phyloP scores from a whole-genome alignment of 2,329 filamentous ascomycete genomes.

The Fusarium sp. region DNA sequence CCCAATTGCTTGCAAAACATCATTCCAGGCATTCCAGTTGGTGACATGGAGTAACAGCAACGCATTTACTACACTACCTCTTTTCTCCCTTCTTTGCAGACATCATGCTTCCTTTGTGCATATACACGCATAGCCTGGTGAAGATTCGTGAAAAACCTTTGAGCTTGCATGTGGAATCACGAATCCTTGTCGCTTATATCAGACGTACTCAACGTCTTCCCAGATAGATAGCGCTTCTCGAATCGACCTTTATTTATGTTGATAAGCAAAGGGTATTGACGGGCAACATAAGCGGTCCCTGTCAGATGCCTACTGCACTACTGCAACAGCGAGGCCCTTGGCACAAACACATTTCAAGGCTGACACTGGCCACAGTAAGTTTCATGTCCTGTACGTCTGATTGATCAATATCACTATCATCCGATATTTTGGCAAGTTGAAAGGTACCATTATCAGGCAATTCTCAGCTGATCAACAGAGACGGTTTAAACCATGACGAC shows the following conservation, averaged over 20 bases:
- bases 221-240: slow-evolving; percentile 65
- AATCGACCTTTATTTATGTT: slow-evolving; percentile 53
- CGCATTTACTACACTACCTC: not conserved
- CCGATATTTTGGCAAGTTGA: no score
- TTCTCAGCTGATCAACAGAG: not conserved
- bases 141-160: slow-evolving; percentile 59
- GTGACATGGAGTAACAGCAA: slow-evolving; percentile 1
- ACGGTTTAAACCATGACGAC: not conserved
- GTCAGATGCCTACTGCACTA: slow-evolving; percentile 65
- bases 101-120: slow-evolving; percentile 68
- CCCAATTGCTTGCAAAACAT: not conserved
- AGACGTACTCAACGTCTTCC: slow-evolving; percentile 62
- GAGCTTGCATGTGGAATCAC: slow-evolving; percentile 65
- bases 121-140: slow-evolving; percentile 62
- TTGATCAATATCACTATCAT: not conserved
- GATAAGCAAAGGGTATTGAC: slow-evolving; percentile 58
- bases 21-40: not conserved
- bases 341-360: slow-evolving; percentile 50
- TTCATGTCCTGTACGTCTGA: not conserved
- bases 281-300: slow-evolving; percentile 59
- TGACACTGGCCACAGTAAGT: not conserved
- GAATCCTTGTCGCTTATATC: slow-evolving; percentile 55
- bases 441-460: not conserved
- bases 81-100: slow-evolving; percentile 54
- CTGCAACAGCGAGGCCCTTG: slow-evolving; percentile 71